Conservation (phyloP, 805 yeast species). For the Candida adriatica region DNA sequence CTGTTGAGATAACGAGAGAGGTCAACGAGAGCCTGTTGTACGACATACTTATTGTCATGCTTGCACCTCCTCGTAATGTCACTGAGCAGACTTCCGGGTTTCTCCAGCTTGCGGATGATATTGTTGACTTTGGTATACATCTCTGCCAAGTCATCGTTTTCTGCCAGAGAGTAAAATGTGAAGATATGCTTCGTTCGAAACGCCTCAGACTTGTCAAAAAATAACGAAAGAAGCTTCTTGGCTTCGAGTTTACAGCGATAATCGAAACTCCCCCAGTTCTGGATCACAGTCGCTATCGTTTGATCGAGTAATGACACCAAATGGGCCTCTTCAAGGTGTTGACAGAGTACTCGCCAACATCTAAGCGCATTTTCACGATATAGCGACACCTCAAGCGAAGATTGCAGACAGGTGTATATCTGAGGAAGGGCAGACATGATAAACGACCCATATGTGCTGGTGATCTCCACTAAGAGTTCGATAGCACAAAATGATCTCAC, state of each 20-base stretch:
- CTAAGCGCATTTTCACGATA: conserved; percentile 55
- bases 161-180: conserved; percentile 48
- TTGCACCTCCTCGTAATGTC: conserved; percentile 51
- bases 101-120: conserved; percentile 26
- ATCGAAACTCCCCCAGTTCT: conserved; percentile 52
- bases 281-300: conserved; percentile 64
- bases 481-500: conserved; percentile 68
- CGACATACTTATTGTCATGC: conserved; percentile 64
- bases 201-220: conserved; percentile 28
- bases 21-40: conserved; percentile 64
- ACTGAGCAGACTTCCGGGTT: conserved; percentile 32
- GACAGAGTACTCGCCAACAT: conserved; percentile 62
- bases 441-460: conserved; percentile 32
- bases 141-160: conserved; percentile 31
- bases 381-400: conserved; percentile 58
- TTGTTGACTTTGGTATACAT: conserved; percentile 24
- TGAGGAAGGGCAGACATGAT: conserved; percentile 74
- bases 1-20: conserved; percentile 45
- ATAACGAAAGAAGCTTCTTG: conserved; percentile 37
- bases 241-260: conserved; percentile 44
- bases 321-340: conserved; percentile 47
- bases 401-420: conserved; percentile 77
- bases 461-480: conserved; percentile 51
- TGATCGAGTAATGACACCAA: conserved; percentile 66
- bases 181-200: conserved; percentile 37